These are phyloP conservation scores for Priceomyces haplophilus DNA, from an alignment of 805 yeast genomes.

Conservation along the genomic window DNA sequence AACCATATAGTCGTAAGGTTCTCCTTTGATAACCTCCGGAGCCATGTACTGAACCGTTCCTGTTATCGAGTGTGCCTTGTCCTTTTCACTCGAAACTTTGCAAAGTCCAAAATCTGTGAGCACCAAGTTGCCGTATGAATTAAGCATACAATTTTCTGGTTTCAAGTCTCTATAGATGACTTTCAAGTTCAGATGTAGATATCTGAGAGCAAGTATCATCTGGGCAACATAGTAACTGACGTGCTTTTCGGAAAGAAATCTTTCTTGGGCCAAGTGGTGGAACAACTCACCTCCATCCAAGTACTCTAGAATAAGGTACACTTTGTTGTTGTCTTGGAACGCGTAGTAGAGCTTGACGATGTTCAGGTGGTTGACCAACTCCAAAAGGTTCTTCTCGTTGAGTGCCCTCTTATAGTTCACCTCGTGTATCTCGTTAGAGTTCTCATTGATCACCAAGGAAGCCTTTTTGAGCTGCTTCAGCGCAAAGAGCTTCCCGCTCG, in stretches of 20 bases:
- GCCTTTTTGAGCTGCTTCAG: constrained; percentile 43
- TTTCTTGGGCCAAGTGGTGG: constrained; percentile 36
- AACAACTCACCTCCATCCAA: constrained; percentile 46
- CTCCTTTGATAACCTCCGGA: constrained; percentile 43
- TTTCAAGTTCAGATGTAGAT: constrained; percentile 34
- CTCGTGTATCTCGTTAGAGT: constrained; percentile 29
- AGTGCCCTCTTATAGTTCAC: constrained; percentile 36
- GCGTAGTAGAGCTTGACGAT: constrained; percentile 45
- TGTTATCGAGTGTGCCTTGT: constrained; percentile 31
- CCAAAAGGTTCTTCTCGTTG: constrained; percentile 40
- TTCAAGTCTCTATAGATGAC: constrained; percentile 44
- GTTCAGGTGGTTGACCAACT: constrained; percentile 41
- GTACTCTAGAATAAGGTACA: constrained; percentile 42
- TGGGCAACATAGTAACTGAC: constrained; percentile 44
- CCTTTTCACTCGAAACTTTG: constrained; percentile 27
- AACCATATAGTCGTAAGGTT: constrained; percentile 39
- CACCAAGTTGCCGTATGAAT: constrained; percentile 38
- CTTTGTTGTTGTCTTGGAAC: constrained; percentile 43
- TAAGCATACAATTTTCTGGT: constrained; percentile 46
- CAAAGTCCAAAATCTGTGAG: constrained; percentile 45
- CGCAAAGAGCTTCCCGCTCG: constrained; percentile 40
- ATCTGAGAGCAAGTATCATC: constrained; percentile 38
- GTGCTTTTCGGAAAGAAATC: constrained; percentile 28
- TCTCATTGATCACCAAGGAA: constrained; percentile 31
- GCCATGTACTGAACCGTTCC: constrained; percentile 50